These are phyloP conservation scores for Sambucus nigra DNA, from an alignment of 129 eudicot species.

Conservation along the genomic window DNA sequence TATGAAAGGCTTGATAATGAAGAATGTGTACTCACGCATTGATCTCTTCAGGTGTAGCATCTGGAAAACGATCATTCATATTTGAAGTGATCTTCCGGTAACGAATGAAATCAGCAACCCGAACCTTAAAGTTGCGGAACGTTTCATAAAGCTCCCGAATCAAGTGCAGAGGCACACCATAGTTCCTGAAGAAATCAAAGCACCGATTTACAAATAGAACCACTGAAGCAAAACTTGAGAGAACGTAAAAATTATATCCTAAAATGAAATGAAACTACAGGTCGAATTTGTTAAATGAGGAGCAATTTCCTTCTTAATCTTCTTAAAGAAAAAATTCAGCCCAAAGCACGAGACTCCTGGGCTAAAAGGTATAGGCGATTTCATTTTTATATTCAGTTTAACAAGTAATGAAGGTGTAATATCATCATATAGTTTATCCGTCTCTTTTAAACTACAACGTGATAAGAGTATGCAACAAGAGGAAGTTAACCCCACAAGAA, in stretches of 20 bases:
- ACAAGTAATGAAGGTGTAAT: too few species aligned
- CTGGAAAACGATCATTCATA: slow-evolving; percentile 99
- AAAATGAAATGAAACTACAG: too few species aligned
- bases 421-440: too few species aligned
- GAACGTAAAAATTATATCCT: not conserved
- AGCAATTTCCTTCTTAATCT: not conserved
- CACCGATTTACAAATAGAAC: not conserved
- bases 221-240: not conserved
- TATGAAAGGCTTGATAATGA: not conserved
- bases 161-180: slow-evolving; percentile 96
- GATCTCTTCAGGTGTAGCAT: slow-evolving; percentile 94
- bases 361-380: too few species aligned
- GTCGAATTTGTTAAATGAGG: not conserved
- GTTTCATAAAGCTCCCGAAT: slow-evolving; percentile 97
- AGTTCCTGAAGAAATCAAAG: slow-evolving; percentile 50
- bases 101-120: slow-evolving; percentile 94
- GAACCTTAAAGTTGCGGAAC: slow-evolving; percentile 83
- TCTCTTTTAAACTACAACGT: too few species aligned
- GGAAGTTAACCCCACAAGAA: too few species aligned
- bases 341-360: too few species aligned
- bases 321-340: too few species aligned
- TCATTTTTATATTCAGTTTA: too few species aligned
- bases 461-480: too few species aligned
- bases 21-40: slow-evolving; percentile 38
- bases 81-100: slow-evolving; percentile 95